Conservation (phyloP, 805 yeast species). For the Metschnikowia lachancei region DNA sequence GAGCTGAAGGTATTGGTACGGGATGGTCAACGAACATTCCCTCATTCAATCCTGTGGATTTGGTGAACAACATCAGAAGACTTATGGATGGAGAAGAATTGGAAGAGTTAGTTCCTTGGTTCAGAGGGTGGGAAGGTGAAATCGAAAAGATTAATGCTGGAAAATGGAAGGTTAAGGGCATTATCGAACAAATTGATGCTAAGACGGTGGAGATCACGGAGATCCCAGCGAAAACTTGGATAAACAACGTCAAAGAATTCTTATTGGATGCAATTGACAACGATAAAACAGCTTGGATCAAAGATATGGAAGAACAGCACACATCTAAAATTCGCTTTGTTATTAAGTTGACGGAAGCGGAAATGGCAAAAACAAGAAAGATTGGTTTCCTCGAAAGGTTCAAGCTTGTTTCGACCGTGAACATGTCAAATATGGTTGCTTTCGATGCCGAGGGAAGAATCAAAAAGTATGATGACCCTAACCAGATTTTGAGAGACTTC, state of each 20-base stretch:
- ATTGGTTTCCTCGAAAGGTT: constrained; percentile 84
- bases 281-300: constrained; percentile 85
- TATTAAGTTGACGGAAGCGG: constrained; percentile 68
- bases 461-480: constrained; percentile 71
- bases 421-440: constrained; percentile 87
- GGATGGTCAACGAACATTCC: constrained; percentile 98
- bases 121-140: constrained; percentile 89
- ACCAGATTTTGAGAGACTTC: constrained; percentile 79
- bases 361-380: constrained; percentile 73
- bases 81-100: constrained; percentile 71
- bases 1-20: constrained; percentile 97
- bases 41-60: constrained; percentile 80
- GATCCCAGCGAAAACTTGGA: constrained; percentile 91
- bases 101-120: constrained; percentile 87
- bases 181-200: constrained; percentile 75
- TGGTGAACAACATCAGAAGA: constrained; percentile 68
- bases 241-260: constrained; percentile 82
- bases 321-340: constrained; percentile 76
- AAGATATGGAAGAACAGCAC: constrained; percentile 94
- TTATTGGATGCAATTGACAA: constrained; percentile 73
- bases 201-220: constrained; percentile 86
- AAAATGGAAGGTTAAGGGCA: constrained; percentile 74
- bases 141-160: constrained; percentile 64
- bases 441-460: constrained; percentile 89
- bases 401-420: constrained; percentile 66